Evolutionary conservation across 306 rosid genomes (phyloP), one percentile per base, ranked within the genome.

Genomic region (Prinsepia uniflora): DNA sequence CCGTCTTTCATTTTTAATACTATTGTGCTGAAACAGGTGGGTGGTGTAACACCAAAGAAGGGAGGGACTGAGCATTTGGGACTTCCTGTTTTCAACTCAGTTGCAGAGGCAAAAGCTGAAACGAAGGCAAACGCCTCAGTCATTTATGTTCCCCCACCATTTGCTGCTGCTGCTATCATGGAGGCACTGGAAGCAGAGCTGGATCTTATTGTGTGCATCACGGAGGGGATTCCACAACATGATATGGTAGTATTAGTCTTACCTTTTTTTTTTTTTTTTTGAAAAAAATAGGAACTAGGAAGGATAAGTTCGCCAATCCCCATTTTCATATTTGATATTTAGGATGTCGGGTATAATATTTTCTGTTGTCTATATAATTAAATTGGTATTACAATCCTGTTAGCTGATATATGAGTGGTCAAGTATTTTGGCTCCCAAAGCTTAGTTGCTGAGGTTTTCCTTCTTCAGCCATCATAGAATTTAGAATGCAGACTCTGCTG

Each of bases 171-270:
- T 41, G 99, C 99, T 48, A 95, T 95, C 41, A 13, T 95, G 87
- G 99, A 95, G 71, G 90, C 96, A 1, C 36, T 87, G 89, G 99
- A 95, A 61, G 96, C 99, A 13, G 99, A 95, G 76, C 72, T 95
- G 79, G 99, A 95, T 82, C 99, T 91, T 77, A 85, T 88, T 73
- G 99, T 95, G 14, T 95, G 99, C 81, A 91, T 95, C 75, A 95
- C 99, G 2, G 99, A 95, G 73, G 99, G 99, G n/a, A 89, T 95
- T 84, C 99, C 99, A 0, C 99, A 95, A 65, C 99, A 95, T 70
- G 99, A 95, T 66, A 95, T 95, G 99, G 99, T 84, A 69, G 22
- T 48, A 10, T 55, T 24, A n/a, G 7, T 66, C 46, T 19, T 24
- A 69, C 40, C 63, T 7, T 39, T 48, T 11, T 49, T 10, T 68